These are phyloP conservation scores for Phytophthora melonis DNA, from an alignment of 352 stramenopile genomes.

Conservation along the genomic window DNA sequence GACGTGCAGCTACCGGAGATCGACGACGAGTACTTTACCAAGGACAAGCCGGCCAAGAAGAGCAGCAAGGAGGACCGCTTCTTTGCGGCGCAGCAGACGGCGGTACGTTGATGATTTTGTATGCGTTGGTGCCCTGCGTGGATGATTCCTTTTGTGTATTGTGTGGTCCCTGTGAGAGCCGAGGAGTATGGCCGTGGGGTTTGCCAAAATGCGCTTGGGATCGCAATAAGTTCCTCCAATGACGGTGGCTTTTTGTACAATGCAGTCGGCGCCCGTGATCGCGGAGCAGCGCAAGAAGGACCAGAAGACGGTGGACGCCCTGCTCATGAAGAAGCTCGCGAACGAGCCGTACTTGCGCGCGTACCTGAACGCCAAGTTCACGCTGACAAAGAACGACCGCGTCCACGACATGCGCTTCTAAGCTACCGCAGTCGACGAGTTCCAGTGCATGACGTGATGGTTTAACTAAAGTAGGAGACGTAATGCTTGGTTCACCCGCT, in stretches of 20 bases:
- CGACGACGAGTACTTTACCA: conserved; percentile 95
- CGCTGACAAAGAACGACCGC: conserved; percentile 97
- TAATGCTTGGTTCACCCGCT: conserved; percentile 13
- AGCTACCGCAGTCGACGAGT: conserved; percentile 31
- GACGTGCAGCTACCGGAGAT: conserved; percentile 92
- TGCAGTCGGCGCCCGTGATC: conserved; percentile 70
- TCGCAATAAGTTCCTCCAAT: conserved; percentile 58
- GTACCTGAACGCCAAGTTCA: conserved; percentile 99
- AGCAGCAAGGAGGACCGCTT: conserved; percentile 92
- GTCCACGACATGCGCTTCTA: conserved; percentile 99
- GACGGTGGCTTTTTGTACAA: conserved; percentile 19
- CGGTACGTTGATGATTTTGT: conserved; percentile 46
- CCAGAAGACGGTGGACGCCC: conserved; percentile 95
- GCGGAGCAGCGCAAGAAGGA: conserved; percentile 96
- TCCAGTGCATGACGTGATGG: not conserved
- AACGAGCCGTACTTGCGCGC: conserved; percentile 91
- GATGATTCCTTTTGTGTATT: conserved; percentile 17
- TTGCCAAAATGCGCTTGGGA: conserved; percentile 70
- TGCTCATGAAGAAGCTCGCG: conserved; percentile 68
- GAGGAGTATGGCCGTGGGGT: conserved; percentile 7
- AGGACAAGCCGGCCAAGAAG: conserved; percentile 71
- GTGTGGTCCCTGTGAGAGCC: conserved; percentile 26
- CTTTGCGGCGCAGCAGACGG: conserved; percentile 73
- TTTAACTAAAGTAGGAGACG: conserved; percentile 11
- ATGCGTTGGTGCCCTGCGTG: conserved; percentile 8